Percentiles rank a stretch among this genome's conserved stretches.
phyloP scores from a whole-genome alignment of 805 yeast genomes.

The Metschnikowia peoriensis region DNA sequence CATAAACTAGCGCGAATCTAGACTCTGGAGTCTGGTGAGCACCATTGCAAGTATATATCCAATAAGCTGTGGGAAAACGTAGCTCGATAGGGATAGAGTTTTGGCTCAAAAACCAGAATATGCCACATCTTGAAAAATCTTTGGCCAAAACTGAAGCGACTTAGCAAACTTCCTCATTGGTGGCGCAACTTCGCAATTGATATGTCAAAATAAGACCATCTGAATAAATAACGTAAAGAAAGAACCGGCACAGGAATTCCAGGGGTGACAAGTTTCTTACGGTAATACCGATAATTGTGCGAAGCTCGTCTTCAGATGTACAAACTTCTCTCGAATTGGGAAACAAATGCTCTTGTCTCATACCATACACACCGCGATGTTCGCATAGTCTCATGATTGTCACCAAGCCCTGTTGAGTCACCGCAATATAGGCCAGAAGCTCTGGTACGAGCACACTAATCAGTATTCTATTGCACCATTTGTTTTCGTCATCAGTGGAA shows the following conservation, averaged over 20 bases:
- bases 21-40: no score
- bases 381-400: slow-evolving; percentile 37
- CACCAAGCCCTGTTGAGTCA: slow-evolving; percentile 38
- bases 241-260: slow-evolving; percentile 23
- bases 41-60: no score
- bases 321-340: slow-evolving; percentile 33
- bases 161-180: no score
- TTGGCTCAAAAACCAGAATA: no score
- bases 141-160: no score
- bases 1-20: neutral
- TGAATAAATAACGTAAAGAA: slow-evolving; percentile 32
- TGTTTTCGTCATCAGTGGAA: slow-evolving; percentile 25
- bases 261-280: slow-evolving; percentile 25
- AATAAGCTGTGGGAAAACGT: no score
- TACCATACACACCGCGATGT: slow-evolving; percentile 36
- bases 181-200: neutral
- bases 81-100: no score
- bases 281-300: slow-evolving; percentile 36
- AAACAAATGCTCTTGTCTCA: slow-evolving; percentile 43
- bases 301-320: slow-evolving; percentile 25
- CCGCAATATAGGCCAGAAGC: slow-evolving; percentile 34
- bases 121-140: no score
- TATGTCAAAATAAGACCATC: slow-evolving; percentile 30
- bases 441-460: slow-evolving; percentile 36
- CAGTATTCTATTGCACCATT: slow-evolving; percentile 35